phyloP scores from a whole-genome alignment of 1,284 basidiomycete genomes.

The Cryptococcus maquisensis region DNA sequence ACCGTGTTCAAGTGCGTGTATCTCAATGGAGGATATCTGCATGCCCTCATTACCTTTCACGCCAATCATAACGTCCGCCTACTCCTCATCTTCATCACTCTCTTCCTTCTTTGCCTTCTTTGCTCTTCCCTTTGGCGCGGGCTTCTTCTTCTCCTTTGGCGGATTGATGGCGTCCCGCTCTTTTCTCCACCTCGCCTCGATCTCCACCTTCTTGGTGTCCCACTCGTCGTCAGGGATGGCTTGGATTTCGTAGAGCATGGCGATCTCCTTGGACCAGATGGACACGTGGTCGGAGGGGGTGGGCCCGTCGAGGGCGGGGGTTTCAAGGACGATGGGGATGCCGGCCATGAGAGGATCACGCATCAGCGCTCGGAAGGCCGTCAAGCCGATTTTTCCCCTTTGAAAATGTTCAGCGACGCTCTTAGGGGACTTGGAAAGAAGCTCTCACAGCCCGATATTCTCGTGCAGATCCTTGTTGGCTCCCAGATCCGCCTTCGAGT shows the following conservation, averaged over 20 bases:
- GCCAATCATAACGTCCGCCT: not conserved
- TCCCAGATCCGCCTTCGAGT: conserved; percentile 64
- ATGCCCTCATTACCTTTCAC: not conserved
- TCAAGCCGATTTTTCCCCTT: conserved; percentile 65
- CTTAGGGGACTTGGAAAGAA: not conserved
- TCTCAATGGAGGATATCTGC: not conserved
- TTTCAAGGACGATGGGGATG: conserved; percentile 78
- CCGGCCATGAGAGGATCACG: conserved; percentile 63
- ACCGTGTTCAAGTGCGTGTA: too few relatives aligned
- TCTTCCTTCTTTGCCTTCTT: conserved; percentile 30
- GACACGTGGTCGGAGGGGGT: conserved; percentile 52
- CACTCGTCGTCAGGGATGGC: conserved; percentile 37
- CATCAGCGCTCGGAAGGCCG: conserved; percentile 64
- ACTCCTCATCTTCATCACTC: conserved; percentile 13
- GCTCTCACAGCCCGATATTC: conserved; percentile 70
- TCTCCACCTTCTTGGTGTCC: conserved; percentile 32
- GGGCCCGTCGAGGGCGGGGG: conserved; percentile 52
- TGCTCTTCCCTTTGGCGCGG: conserved; percentile 16
- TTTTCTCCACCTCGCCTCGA: conserved; percentile 33
- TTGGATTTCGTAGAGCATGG: conserved; percentile 48
- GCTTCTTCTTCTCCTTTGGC: conserved; percentile 30
- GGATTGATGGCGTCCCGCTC: conserved; percentile 38
- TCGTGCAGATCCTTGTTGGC: conserved; percentile 74
- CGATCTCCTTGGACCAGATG: conserved; percentile 70
- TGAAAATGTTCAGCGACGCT: not conserved